Base-by-base conservation (phyloP, 768 basidiomycete species). In the Pleurotus platypus region DNA sequence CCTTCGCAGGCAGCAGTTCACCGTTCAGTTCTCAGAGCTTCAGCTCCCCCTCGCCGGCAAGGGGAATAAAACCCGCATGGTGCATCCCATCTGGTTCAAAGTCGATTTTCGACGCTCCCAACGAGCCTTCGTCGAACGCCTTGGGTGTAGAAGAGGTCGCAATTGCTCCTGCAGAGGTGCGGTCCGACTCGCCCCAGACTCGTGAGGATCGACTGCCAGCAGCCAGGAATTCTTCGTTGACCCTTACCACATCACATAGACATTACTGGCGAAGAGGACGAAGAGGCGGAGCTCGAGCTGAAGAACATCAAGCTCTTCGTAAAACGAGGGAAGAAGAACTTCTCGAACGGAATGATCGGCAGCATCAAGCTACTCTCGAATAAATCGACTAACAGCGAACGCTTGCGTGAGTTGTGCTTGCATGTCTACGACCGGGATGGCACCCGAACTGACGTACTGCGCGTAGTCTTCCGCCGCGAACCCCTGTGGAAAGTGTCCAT, bases 401-500 rank as follows among this genome's bases (percentile, higher is more conserved):
- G 83, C 15, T 56, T 84, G 30, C 67, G 83, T 84, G 61, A 70
- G 79, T 75, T 26, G 24, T 24, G 24, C 24, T 5, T 60, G 57
- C 46, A 64, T 66, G n/a, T 35, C 11, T 35, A 11, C 9, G 30
- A 35, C 11, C 11, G 30, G 30, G 11, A 11, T 35, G 30, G 30
- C 11, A 11, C 9, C 6, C 8, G 30, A 20, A 20, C 49, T 43
- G 16, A 47, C 24, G 40, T 30, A 18, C 9, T 22, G 20, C 12
- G 26, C 26, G 7, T 60, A 87, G 87, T 88, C 12, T 87, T 89
- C 70, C 81, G 86, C 5, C 82, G 87, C 4, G 87, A 88, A 60
- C 87, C 85, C 0, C 68, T 89, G 26, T 82, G 83, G 75, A 83
- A 88, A 63, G 82, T 87, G 0, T 81, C 86, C 0, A 83, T 87